phyloP scores from a whole-genome alignment of 2,329 filamentous ascomycete species.

The Claviceps sp. region DNA sequence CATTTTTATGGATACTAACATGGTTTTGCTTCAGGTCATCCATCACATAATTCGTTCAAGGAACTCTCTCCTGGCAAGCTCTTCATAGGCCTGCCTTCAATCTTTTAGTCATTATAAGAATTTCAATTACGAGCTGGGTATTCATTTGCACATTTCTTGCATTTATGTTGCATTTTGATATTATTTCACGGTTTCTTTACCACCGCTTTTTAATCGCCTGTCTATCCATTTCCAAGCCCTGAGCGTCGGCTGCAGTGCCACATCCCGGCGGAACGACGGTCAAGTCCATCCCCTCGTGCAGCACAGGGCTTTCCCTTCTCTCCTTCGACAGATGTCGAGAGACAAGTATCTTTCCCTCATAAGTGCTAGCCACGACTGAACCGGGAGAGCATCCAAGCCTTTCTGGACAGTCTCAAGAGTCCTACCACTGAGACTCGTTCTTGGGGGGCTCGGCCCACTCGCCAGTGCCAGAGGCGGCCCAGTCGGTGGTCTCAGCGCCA shows the following conservation, averaged over 20 bases:
- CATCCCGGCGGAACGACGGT: constrained; percentile 57
- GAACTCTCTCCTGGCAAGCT: too few relatives aligned
- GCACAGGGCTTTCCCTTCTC: constrained; percentile 99
- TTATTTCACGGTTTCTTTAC: too few relatives aligned
- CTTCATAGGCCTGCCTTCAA: too few relatives aligned
- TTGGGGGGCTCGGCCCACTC: constrained; percentile 54
- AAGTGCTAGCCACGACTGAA: constrained; percentile 58
- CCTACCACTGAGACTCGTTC: constrained; percentile 39
- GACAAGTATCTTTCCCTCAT: constrained; percentile 99
- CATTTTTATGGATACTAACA: too few relatives aligned
- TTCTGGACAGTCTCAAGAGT: constrained; percentile 10
- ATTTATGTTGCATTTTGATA: too few relatives aligned
- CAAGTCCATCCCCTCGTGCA: constrained; percentile 69
- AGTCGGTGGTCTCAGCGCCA: constrained; percentile 47
- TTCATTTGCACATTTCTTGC: too few relatives aligned
- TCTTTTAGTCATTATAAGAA: too few relatives aligned
- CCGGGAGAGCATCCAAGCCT: constrained; percentile 15
- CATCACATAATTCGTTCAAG: too few relatives aligned
- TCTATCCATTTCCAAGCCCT: background rate
- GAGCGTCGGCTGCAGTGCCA: constrained; percentile 1
- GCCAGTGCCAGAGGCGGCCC: constrained; percentile 48
- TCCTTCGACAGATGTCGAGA: constrained; percentile 10
- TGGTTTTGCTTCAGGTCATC: too few relatives aligned
- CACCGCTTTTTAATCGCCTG: too few relatives aligned
- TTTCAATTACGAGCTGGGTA: too few relatives aligned